Percentiles rank a stretch among this genome's conserved stretches.
Conservation (phyloP, 1,284 basidiomycete genomes). For the Pseudozyma sp. region DNA sequence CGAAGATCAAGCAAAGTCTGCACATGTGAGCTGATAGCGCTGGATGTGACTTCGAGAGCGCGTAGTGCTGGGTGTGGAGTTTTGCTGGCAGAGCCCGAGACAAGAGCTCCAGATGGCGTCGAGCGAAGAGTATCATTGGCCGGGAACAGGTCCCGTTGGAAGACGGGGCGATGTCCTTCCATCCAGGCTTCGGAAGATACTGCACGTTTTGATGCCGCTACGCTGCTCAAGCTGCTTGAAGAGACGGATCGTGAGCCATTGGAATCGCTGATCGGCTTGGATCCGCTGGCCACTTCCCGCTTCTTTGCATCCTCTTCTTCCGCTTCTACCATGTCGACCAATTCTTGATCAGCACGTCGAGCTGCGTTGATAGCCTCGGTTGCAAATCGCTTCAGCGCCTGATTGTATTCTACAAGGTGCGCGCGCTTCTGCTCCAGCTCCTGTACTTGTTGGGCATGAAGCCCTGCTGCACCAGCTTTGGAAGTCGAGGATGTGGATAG, state of each 20-base stretch:
- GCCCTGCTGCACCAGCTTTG: conserved; percentile 11
- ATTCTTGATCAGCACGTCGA: conserved; percentile 34
- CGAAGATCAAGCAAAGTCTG: conserved; percentile 42
- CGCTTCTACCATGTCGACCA: conserved; percentile 43
- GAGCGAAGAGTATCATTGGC: conserved; percentile 39
- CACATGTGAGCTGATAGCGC: conserved; percentile 33
- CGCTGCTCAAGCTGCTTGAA: conserved; percentile 12
- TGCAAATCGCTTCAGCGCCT: conserved; percentile 48
- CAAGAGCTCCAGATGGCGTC: conserved; percentile 20
- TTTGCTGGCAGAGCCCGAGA: conserved; percentile 29
- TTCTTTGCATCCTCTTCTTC: conserved; percentile 44
- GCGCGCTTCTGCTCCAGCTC: conserved; percentile 50
- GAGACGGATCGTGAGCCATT: conserved; percentile 22
- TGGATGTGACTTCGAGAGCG: conserved; percentile 28
- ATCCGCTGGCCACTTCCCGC: conserved; percentile 3
- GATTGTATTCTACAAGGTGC: conserved; percentile 50
- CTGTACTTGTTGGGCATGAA: conserved; percentile 49
- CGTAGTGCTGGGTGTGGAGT: conserved; percentile 34
- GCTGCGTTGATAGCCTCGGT: conserved; percentile 54
- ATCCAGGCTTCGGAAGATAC: conserved; percentile 33
- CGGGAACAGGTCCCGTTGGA: conserved; percentile 54
- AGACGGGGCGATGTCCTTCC: conserved; percentile 35
- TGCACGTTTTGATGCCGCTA: conserved; percentile 7
- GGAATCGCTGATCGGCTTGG: conserved; percentile 15
- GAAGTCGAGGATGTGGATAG: conserved; percentile 14